Percentiles rank a stretch among this genome's conserved stretches.
Evolutionary conservation across 768 basidiomycete species (phyloP).

Genomic region (Leccinum imitatum): DNA sequence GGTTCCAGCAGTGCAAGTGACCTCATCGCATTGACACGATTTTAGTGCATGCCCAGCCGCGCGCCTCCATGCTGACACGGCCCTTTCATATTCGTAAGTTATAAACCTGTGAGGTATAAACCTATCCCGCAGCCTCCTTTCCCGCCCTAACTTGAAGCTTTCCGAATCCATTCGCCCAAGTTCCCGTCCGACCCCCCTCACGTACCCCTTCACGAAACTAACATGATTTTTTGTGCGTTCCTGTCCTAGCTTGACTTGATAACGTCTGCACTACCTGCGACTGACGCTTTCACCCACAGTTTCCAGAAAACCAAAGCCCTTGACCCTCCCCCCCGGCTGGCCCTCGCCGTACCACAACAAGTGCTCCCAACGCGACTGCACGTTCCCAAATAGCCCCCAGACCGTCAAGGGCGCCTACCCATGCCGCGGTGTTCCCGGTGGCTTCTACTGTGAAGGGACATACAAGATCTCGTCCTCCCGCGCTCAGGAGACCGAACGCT

Average conservation of each 20-base stretch:
- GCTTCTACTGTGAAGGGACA: conserved; percentile 36
- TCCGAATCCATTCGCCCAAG: background rate
- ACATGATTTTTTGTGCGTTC: background rate
- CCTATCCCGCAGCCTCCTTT: conserved; percentile 1
- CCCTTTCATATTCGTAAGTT: conserved; percentile 15
- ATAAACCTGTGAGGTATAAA: conserved; percentile 27
- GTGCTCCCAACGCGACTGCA: conserved; percentile 35
- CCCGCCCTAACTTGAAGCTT: background rate
- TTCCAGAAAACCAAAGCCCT: conserved; percentile 30
- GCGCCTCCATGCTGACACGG: conserved; percentile 16
- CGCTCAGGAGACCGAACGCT: conserved; percentile 34
- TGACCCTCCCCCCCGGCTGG: conserved; percentile 33
- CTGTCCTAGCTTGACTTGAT: background rate
- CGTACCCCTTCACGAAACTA: background rate
- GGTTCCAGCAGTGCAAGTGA: conserved; percentile 20
- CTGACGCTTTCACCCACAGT: conserved; percentile 18
- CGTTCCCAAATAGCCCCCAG: conserved; percentile 31
- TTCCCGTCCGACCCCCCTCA: background rate
- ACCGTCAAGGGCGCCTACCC: conserved; percentile 32
- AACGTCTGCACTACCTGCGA: background rate
- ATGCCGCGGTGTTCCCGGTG: conserved; percentile 35
- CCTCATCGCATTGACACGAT: conserved; percentile 34
- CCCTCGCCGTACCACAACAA: conserved; percentile 39
- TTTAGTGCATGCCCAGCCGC: conserved; percentile 30
- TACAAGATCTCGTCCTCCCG: conserved; percentile 35